Base-by-base conservation (phyloP, 495 filamentous ascomycete species). In the Aspergillus homomorphus region DNA sequence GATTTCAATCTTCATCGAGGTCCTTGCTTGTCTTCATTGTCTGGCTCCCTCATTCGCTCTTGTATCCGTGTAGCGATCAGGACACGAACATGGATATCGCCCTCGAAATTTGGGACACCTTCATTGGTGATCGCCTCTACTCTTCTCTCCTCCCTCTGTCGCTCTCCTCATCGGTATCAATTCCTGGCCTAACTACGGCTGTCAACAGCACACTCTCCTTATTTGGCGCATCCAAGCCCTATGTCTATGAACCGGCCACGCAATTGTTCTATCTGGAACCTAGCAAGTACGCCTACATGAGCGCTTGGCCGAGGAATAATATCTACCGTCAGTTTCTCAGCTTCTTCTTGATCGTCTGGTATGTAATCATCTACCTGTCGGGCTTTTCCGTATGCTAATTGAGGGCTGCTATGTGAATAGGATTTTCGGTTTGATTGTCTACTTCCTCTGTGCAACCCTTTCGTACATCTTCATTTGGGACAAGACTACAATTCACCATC, bases 401-500 rank as follows among this genome's bases (percentile, higher is more conserved):
- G 21, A 50, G 50, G 24, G 51, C 51, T 2, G 22, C 22, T 14
- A 49, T 3, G 16, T 24, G 41, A 19, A 43, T 51, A 96, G 92
- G 87, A 68, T 96, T 64, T 95, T 94, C 65, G 91, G 93, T 57
- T 70, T 91, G 24, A 61, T 90, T 44, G 73, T 92, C 60, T 98
- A 98, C 80, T 96, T 92, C 72, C 59, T 89, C 60, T 91, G 87
- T 68, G 87, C 93, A 19, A 81, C 87, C 42, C 78, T 96, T 24
- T 96, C 91, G 28, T 98, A 96, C 78, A 56, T 87, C 65, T 93
- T 96, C 81, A 78, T 98, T 75, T 98, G 96, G 80, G 92, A 98
- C 75, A 91, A 98, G 70, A 80, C 84, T 19, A 93, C 89, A 62
- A 85, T 91, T 77, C 78, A 89, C 12, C 94, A 98, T 70, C 93